These are phyloP conservation scores for Tolypocladium inflatum DNA, from an alignment of 2,329 filamentous ascomycete species.

Conservation along the genomic window DNA sequence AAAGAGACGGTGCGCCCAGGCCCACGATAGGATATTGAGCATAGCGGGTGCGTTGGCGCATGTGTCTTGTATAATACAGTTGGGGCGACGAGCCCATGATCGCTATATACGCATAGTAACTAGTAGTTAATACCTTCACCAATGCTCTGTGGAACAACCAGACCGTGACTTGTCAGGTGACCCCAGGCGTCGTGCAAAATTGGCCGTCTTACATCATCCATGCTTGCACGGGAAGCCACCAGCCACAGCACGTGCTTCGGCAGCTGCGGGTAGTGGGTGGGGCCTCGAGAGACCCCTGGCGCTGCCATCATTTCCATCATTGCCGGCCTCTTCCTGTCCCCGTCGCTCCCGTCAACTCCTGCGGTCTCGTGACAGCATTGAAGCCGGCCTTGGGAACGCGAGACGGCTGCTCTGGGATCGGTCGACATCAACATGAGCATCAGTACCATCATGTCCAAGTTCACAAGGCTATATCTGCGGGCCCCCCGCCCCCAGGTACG, in stretches of 20 bases:
- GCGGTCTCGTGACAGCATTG: background rate
- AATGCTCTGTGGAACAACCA: background rate
- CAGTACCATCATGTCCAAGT: slow-evolving; percentile 20
- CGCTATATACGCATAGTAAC: slow-evolving; percentile 13
- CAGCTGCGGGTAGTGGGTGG: slow-evolving; percentile 1
- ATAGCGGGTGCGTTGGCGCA: slow-evolving; percentile 20
- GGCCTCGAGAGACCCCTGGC: background rate
- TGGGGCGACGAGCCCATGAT: slow-evolving; percentile 22
- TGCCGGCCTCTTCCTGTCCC: background rate
- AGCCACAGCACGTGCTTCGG: background rate
- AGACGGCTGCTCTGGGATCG: background rate
- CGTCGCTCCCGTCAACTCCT: background rate
- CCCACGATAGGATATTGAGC: slow-evolving; percentile 18
- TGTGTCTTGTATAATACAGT: slow-evolving; percentile 25
- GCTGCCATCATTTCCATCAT: background rate
- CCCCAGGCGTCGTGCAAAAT: background rate
- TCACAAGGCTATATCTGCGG: slow-evolving; percentile 27
- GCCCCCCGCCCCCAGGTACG: slow-evolving; percentile 31
- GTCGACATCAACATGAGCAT: background rate
- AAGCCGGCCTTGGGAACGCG: background rate
- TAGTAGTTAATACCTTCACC: background rate
- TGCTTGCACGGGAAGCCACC: too few species aligned
- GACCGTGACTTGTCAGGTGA: background rate
- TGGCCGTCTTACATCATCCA: background rate
- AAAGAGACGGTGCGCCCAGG: background rate